phyloP scores from a whole-genome alignment of 768 basidiomycete genomes.

The Trametes cinnabarina region DNA sequence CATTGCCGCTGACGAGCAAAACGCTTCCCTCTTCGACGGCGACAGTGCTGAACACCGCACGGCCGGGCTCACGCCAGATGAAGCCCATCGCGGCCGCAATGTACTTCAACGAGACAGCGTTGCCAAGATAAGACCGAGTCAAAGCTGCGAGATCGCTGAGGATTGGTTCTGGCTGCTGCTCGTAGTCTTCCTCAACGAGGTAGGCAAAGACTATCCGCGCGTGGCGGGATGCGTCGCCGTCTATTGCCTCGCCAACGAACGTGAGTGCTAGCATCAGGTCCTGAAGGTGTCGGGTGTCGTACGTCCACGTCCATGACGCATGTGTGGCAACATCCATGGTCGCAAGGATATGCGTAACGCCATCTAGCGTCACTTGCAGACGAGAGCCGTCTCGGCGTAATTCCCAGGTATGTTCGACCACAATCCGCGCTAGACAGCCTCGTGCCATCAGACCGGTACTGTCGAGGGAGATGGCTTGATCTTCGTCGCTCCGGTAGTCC shows the following conservation, averaged over 20 bases:
- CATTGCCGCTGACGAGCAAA: constrained; percentile 10
- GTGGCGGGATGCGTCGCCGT: not conserved
- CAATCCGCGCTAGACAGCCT: not conserved
- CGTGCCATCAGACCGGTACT: not conserved
- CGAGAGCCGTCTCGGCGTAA: not conserved
- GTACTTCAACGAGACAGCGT: not conserved
- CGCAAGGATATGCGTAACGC: not conserved
- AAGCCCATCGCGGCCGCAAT: constrained; percentile 7
- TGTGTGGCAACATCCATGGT: not conserved
- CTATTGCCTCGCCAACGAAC: not conserved
- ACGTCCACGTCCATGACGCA: not conserved
- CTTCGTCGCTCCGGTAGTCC: not conserved
- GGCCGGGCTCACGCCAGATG: not conserved
- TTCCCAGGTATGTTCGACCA: not conserved
- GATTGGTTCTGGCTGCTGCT: not conserved
- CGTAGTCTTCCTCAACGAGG: constrained; percentile 2
- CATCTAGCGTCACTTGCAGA: not conserved
- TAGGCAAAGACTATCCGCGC: constrained; percentile 7
- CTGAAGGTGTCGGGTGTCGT: not conserved
- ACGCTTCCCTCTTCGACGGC: not conserved
- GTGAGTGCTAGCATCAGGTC: not conserved
- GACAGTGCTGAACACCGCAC: constrained; percentile 3
- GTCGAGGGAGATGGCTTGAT: not conserved
- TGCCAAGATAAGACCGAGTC: not conserved
- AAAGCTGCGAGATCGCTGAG: not conserved